These are phyloP conservation scores for Trametes gibbosa DNA, from an alignment of 768 basidiomycete genomes.

Conservation along the genomic window DNA sequence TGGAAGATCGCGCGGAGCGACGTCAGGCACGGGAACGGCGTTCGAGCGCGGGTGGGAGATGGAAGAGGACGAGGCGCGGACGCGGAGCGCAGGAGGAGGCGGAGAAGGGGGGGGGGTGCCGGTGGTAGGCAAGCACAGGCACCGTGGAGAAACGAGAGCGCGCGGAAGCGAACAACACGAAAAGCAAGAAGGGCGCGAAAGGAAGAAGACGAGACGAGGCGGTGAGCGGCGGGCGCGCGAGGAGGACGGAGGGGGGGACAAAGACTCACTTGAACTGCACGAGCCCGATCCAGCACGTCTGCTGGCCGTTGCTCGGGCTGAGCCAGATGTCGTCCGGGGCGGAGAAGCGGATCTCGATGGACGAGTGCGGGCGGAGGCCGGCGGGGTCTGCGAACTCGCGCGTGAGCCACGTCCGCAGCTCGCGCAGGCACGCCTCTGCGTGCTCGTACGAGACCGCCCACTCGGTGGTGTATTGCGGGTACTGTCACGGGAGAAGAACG, in stretches of 20 bases:
- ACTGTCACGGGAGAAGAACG: constrained; percentile 43
- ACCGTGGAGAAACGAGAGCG: background rate
- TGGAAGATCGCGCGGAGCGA: no score
- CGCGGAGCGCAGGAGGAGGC: no score
- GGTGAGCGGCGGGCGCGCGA: constrained; percentile 3
- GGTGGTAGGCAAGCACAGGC: background rate
- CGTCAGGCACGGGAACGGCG: no score
- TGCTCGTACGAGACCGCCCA: constrained; percentile 83
- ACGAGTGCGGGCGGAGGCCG: constrained; percentile 87
- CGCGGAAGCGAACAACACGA: constrained; percentile 1
- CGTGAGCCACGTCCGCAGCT: constrained; percentile 70
- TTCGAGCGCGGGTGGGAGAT: no score
- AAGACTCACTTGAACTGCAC: constrained; percentile 87
- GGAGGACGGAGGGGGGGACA: background rate
- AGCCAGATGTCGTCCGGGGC: constrained; percentile 91
- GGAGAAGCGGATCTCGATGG: constrained; percentile 89
- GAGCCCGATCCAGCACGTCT: constrained; percentile 94
- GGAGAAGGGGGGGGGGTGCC: no score
- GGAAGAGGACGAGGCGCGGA: no score
- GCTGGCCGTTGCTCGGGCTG: constrained; percentile 77
- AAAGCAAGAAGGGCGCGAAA: background rate
- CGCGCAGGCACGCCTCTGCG: constrained; percentile 64
- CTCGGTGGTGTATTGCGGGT: constrained; percentile 91
- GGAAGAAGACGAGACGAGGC: background rate
- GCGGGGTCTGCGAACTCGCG: constrained; percentile 60